Evolutionary conservation across 805 yeast species (phyloP), one percentile per base, ranked within the genome.

Genomic region (Ogataea populi-albae): DNA sequence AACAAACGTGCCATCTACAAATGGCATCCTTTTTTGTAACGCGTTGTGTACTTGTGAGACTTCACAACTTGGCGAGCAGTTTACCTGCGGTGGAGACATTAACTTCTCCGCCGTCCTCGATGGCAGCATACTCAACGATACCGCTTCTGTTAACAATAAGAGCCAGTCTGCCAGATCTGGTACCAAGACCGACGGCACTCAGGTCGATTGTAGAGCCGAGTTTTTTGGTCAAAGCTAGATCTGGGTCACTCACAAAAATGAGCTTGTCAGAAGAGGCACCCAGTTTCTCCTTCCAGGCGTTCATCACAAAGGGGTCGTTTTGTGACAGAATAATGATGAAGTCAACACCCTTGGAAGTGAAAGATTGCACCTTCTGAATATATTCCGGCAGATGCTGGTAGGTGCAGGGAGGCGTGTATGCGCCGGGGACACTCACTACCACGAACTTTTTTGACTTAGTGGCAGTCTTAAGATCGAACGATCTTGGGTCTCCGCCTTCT

Each of bases 371-470:
- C 45, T 75, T 65, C 40, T 64, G 54, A 39, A 81, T 58, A 65
- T 65, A 81, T 17, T 79, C 85, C 38, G 91, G 91, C 41, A 83
- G 71, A 61, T 83, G 93, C 50, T 74, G 68, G 33, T 71, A 75
- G 32, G 84, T 71, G 62, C 93, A 84, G 6, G 91, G 77, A 38
- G 91, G 94, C 18, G 95, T 84, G 70, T 84, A 86, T 8, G 95
- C 93, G 44, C 89, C 94, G 43, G 94, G 93, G 22, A 85, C 88
- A 40, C 83, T 71, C 21, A 86, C 86, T 49, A 85, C 66, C 27
- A 84, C 77, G 21, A 81, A 75, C 50, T 70, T 77, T 66, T 77
- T 76, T 33, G 60, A 58, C 41, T 57, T 47, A 23, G 63, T 54
- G 31, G 45, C 47, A 21, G 50, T 46, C 16, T 54, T 54, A 33